Evolutionary conservation across 2,329 filamentous ascomycete genomes (phyloP).

Genomic region (Nemania sp.): DNA sequence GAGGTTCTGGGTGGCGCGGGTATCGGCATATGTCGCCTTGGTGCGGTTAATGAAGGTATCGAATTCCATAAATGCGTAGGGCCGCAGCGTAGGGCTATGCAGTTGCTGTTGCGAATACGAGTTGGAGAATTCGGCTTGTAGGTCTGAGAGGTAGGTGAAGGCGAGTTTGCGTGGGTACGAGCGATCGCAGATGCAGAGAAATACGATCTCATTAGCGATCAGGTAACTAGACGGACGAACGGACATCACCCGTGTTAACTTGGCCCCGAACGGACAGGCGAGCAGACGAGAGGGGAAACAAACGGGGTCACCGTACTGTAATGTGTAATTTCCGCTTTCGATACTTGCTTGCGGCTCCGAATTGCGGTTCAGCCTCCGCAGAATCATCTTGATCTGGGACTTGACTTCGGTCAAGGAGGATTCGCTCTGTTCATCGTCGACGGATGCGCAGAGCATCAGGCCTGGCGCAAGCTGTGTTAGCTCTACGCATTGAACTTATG

Average conservation of each 20-base stretch:
- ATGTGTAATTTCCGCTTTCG: constrained; percentile 82
- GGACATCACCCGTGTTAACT: constrained; percentile 12
- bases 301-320: constrained; percentile 74
- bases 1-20: constrained; percentile 89
- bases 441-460: constrained; percentile 93
- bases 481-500: constrained; percentile 33
- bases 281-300: not conserved
- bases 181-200: constrained; percentile 91
- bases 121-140: constrained; percentile 89
- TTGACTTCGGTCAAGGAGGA: constrained; percentile 87
- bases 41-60: constrained; percentile 96
- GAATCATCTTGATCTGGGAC: constrained; percentile 87
- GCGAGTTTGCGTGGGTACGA: constrained; percentile 98
- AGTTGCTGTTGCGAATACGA: constrained; percentile 83
- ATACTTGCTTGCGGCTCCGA: constrained; percentile 92
- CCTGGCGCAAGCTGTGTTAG: constrained; percentile 64
- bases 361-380: constrained; percentile 88
- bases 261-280: constrained; percentile 5
- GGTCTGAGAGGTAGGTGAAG: constrained; percentile 96
- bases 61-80: constrained; percentile 98
- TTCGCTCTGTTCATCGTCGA: constrained; percentile 87
- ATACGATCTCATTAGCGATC: constrained; percentile 85
- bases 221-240: constrained; percentile 72
- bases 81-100: constrained; percentile 78
- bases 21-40: constrained; percentile 93